Conservation (phyloP, 2,329 filamentous ascomycete species). For the Fusarium sp. region DNA sequence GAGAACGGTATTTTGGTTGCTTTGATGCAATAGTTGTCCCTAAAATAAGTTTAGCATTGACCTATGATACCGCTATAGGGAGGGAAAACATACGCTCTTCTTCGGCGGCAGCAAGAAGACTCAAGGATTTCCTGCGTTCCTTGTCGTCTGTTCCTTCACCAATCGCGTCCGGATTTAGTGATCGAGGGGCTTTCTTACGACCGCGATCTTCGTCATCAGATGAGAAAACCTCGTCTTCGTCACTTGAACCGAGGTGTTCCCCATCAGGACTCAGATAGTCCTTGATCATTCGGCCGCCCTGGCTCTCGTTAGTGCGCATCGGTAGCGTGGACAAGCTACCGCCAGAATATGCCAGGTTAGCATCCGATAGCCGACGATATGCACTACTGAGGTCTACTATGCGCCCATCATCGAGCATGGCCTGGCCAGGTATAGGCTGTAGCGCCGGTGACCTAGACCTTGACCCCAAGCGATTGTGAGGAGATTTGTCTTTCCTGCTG, state of each 20-base stretch:
- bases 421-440: conserved; percentile 52
- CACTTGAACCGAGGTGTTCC: conserved; percentile 77
- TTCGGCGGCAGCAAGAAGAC: conserved; percentile 80
- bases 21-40: conserved; percentile 69
- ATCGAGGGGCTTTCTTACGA: conserved; percentile 68
- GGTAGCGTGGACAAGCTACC: conserved; percentile 75
- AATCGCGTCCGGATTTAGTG: conserved; percentile 60
- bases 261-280: conserved; percentile 77
- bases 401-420: conserved; percentile 73
- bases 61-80: neutral
- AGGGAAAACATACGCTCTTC: conserved; percentile 77
- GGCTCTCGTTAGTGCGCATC: conserved; percentile 66
- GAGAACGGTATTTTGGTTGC: conserved; percentile 68
- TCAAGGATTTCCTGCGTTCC: conserved; percentile 65
- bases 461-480: conserved; percentile 62
- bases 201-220: conserved; percentile 80
- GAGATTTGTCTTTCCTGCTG: conserved; percentile 67
- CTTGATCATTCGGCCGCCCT: conserved; percentile 74
- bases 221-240: conserved; percentile 75
- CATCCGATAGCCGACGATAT: conserved; percentile 80
- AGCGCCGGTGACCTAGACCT: conserved; percentile 58
- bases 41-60: conserved; percentile 47
- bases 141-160: conserved; percentile 56
- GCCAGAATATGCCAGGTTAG: conserved; percentile 74
- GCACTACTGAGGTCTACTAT: conserved; percentile 78